phyloP scores from a whole-genome alignment of 495 filamentous ascomycete species.

The Viridothelium virens region DNA sequence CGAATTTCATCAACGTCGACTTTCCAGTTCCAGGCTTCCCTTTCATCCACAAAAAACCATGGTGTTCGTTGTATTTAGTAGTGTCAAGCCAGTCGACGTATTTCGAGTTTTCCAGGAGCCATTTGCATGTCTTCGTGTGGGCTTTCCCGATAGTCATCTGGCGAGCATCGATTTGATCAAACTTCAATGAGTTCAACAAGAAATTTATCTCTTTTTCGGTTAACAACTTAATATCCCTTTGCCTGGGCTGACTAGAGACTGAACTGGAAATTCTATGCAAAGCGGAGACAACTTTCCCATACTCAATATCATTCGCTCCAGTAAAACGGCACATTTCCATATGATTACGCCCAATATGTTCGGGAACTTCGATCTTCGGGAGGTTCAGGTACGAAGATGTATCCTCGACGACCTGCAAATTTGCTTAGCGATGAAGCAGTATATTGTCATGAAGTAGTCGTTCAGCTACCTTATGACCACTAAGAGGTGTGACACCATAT shows the following conservation, averaged over 20 bases:
- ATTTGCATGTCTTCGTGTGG: slow-evolving; percentile 21
- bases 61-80: neutral
- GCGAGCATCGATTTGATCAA: slow-evolving; percentile 3
- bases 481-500: slow-evolving; percentile 21
- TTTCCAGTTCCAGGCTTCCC: slow-evolving; percentile 30
- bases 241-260: neutral
- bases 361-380: slow-evolving; percentile 22
- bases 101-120: slow-evolving; percentile 21
- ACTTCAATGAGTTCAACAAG: neutral
- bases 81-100: slow-evolving; percentile 18
- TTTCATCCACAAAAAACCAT: slow-evolving; percentile 28
- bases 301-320: slow-evolving; percentile 31
- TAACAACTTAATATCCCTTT: neutral
- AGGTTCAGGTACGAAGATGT: slow-evolving; percentile 31
- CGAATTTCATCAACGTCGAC: slow-evolving; percentile 26
- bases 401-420: slow-evolving; percentile 35
- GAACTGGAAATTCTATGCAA: slow-evolving; percentile 17
- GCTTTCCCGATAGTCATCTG: slow-evolving; percentile 9
- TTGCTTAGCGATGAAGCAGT: slow-evolving; percentile 12
- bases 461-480: slow-evolving; percentile 23
- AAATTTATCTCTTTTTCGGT: slow-evolving; percentile 11
- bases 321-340: slow-evolving; percentile 41
- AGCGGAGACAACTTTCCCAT: slow-evolving; percentile 28
- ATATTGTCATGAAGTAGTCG: neutral
- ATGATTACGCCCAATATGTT: slow-evolving; percentile 35